Base-by-base conservation (phyloP, 257 asterid genomes). In the Penstemon barbatus region DNA sequence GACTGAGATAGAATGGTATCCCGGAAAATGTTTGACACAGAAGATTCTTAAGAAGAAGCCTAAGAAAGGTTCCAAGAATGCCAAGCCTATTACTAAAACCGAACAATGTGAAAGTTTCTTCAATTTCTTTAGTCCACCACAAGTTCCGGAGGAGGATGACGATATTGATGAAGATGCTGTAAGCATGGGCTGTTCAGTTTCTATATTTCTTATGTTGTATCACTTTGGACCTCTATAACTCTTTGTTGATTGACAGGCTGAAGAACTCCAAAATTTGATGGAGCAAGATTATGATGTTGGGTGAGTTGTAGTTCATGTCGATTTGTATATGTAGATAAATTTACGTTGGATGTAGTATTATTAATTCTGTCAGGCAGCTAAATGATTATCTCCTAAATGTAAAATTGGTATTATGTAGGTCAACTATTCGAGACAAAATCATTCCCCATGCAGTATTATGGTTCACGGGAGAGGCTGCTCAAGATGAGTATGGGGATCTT, bases 371-470 rank as follows among this genome's bases (percentile, higher is more conserved):
- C 2, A 25, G 33, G 33, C 33, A 25, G 33, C 33, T 25, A 25
- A 25, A 25, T 25, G 33, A 25, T 25, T 25, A 25, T 25, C 33
- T 25, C 33, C 1, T 25, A 68, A 12, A 38, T 37, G 12, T 60
- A n/a, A 12, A 52, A 33, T 25, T 13, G 51, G 2, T 39, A 3
- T 59, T 42, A 48, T 80, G 76, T 77, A 91, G 96, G 60, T 87
- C 96, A 43, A 85, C 97, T 0, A 85, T 91, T 49, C 86, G 97
- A 8, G 96, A 91, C 66, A 85, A 89, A 77, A 87, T 89, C 48
- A 91, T 91, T 64, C 94, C 97, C 43, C 93, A 85, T 85, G 97
- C 96, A 0, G 96, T 91, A 7, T 89, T 95, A 61, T 91, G 97
- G 97, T 91, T 82, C 77, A 91, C 97, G 1, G 96, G 97, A 12